These are phyloP conservation scores for Lasiodiplodia sp. DNA, from an alignment of 2,329 filamentous ascomycete genomes.

Conservation along the genomic window DNA sequence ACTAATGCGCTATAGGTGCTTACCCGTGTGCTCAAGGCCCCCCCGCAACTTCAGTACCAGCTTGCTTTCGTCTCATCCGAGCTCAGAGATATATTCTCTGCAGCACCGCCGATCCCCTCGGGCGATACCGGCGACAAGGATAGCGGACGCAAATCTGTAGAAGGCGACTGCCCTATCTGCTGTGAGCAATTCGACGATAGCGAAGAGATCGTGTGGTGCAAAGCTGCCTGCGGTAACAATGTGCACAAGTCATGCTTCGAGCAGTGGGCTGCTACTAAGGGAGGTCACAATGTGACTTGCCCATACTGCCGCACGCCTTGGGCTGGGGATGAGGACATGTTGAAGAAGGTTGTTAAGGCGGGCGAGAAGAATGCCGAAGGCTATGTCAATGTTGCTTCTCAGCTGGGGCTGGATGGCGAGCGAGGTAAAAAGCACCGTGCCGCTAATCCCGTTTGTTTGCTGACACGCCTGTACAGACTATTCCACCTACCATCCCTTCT, in stretches of 20 bases:
- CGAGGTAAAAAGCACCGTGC: constrained; percentile 52
- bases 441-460: background rate
- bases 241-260: constrained; percentile 60
- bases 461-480: constrained; percentile 32
- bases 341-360: constrained; percentile 55
- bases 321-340: constrained; percentile 56
- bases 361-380: constrained; percentile 58
- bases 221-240: constrained; percentile 64
- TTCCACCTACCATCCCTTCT: constrained; percentile 34
- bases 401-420: constrained; percentile 64
- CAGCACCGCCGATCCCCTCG: constrained; percentile 59
- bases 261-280: constrained; percentile 51
- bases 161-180: constrained; percentile 70
- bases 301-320: constrained; percentile 68
- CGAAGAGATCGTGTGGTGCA: constrained; percentile 57
- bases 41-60: constrained; percentile 64
- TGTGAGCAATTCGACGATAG: constrained; percentile 61
- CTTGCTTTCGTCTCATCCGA: constrained; percentile 66
- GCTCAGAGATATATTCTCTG: constrained; percentile 62
- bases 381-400: constrained; percentile 67
- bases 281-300: constrained; percentile 58
- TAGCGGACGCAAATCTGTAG: constrained; percentile 64
- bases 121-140: constrained; percentile 48
- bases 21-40: constrained; percentile 64
- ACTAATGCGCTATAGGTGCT: constrained; percentile 52